phyloP scores from a whole-genome alignment of 257 asterid genomes.

The Henckelia pumila region DNA sequence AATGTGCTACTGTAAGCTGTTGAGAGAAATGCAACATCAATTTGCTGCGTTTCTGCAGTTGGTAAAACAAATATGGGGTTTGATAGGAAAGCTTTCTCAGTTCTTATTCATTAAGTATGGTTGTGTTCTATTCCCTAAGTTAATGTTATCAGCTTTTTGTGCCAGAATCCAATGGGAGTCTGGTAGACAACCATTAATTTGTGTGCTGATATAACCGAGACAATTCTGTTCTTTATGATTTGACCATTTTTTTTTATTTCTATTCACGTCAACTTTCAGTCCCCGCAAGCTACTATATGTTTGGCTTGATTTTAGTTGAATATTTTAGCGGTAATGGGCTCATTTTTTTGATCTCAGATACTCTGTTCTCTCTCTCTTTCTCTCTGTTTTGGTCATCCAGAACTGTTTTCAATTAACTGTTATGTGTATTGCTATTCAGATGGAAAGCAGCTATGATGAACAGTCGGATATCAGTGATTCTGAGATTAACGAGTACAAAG shows the following conservation, averaged over 20 bases:
- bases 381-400: no score
- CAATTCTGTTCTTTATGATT: background rate
- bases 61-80: background rate
- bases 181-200: background rate
- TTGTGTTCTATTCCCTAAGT: background rate
- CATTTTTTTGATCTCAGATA: conserved; percentile 8
- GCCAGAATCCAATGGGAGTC: background rate
- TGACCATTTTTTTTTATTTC: background rate
- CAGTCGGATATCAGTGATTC: conserved; percentile 82
- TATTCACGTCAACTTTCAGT: background rate
- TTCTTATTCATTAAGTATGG: background rate
- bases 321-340: background rate
- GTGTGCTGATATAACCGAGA: background rate
- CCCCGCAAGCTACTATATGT: background rate
- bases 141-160: background rate
- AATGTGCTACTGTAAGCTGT: no score
- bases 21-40: no score
- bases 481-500: conserved; percentile 71
- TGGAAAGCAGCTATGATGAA: conserved; percentile 79
- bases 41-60: background rate
- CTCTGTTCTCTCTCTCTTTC: background rate
- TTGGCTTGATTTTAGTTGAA: background rate
- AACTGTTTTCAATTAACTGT: background rate
- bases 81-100: background rate
- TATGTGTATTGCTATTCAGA: conserved; percentile 34